Evolutionary conservation across 2,329 filamentous ascomycete species (phyloP), one percentile per base, ranked within the genome.

Genomic region (Shiraia bambusicola): DNA sequence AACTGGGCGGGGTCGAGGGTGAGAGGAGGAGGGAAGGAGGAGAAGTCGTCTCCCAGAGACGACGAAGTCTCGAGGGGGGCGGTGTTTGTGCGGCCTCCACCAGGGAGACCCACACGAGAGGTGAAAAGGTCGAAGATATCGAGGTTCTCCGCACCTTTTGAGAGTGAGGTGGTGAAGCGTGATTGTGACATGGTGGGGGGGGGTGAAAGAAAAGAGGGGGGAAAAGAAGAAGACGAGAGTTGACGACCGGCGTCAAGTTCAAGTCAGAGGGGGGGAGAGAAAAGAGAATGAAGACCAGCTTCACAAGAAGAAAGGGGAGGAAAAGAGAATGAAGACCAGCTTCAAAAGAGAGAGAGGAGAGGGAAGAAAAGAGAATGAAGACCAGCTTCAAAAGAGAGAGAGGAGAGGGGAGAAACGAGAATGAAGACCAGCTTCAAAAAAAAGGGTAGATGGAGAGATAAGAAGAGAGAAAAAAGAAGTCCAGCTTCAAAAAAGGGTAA

Each of bases 351-450:
- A 6, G 11, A 6, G 6, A 11, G 11, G 10, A 29, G 14, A 29
- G 28, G 12, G 11, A 6, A n/a, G 28, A 29, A 29, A 11, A 29
- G 28, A 6, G 28, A 29, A 29, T 15, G 12, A 29, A 13, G 22
- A 26, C 12, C 19, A 25, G 19, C 19, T 22, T 22, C 19, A 22
- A 22, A 22, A 22, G 19, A 22, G 29, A 11, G 14, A 15, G 13
- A 9, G 15, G 14, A 31, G 15, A 13, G 7, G 15, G n/a, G 4
- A 13, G n/a, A 15, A 10, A 28, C 26, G 11, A 32, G 10, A 33
- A 6, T 15, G 39, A 43, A 36, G 44, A 37, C 44, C 44, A 17
- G 44, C 44, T 40, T 34, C 44, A 36, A 14, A 17, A 31, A 34
- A 3, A 19, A 39, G 19, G 26, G 22, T 15, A 28, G 4, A 16